These are phyloP conservation scores for Phytophthora hybrid DNA, from an alignment of 352 stramenopile genomes.

Conservation along the genomic window DNA sequence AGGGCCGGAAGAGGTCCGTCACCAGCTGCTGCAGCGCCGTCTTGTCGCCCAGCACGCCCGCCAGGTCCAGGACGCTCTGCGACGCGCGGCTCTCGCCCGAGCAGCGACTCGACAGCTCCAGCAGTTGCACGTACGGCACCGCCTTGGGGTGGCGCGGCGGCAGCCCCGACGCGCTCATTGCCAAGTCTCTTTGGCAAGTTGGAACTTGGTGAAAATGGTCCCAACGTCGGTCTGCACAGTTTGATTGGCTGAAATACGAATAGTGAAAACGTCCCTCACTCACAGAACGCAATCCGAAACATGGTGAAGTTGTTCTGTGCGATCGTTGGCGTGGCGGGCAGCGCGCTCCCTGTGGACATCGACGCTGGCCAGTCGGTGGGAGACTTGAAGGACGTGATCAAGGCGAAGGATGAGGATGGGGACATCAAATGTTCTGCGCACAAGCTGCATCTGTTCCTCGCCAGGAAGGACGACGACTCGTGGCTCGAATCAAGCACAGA, in stretches of 20 bases:
- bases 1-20: conserved; percentile 51
- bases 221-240: too few species aligned
- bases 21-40: conserved; percentile 45
- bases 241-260: too few species aligned
- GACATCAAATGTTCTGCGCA: neutral
- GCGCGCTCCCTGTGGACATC: too few species aligned
- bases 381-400: neutral
- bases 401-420: neutral
- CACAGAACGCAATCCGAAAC: too few species aligned
- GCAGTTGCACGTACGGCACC: conserved; percentile 46
- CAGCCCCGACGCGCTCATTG: conserved; percentile 6
- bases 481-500: neutral
- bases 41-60: conserved; percentile 44
- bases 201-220: too few species aligned
- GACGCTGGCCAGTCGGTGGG: neutral
- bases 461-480: neutral
- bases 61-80: conserved; percentile 49
- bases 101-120: conserved; percentile 53
- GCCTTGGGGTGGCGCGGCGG: conserved; percentile 18
- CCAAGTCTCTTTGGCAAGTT: neutral
- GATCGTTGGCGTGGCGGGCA: neutral
- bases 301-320: neutral
- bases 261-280: neutral
- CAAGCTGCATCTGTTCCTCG: neutral
- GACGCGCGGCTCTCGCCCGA: conserved; percentile 39